Conservation (phyloP, 2,329 filamentous ascomycete genomes). For the Thielaviopsis punctulata region DNA sequence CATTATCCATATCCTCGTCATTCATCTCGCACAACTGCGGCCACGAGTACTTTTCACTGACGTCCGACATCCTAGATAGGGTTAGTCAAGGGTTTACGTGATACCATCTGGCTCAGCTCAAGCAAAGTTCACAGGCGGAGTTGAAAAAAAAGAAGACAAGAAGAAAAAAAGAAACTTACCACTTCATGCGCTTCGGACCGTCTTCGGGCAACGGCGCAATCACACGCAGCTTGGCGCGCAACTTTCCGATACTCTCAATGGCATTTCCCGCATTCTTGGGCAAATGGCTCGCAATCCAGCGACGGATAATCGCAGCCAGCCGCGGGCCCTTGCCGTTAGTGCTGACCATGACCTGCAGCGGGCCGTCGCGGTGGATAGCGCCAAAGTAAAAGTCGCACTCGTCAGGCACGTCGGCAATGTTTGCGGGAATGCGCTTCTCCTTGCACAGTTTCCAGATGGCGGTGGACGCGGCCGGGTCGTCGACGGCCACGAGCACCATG, state of each 20-base stretch:
- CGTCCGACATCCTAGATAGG: slow-evolving; percentile 62
- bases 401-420: slow-evolving; percentile 89
- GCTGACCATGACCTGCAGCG: slow-evolving; percentile 94
- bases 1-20: slow-evolving; percentile 65
- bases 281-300: slow-evolving; percentile 60
- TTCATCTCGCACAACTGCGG: slow-evolving; percentile 71
- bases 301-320: slow-evolving; percentile 69
- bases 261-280: slow-evolving; percentile 70
- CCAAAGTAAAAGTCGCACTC: slow-evolving; percentile 99
- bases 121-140: not conserved
- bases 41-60: slow-evolving; percentile 74
- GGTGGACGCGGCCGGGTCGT: slow-evolving; percentile 81
- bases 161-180: slow-evolving; percentile 32
- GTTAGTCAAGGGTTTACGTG: slow-evolving; percentile 9
- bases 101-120: too few relatives aligned
- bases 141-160: not conserved
- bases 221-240: slow-evolving; percentile 63
- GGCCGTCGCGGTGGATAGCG: slow-evolving; percentile 84
- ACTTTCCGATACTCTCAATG: slow-evolving; percentile 64
- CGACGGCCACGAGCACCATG: slow-evolving; percentile 87
- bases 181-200: slow-evolving; percentile 77
- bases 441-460: slow-evolving; percentile 90
- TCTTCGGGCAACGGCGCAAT: slow-evolving; percentile 56
- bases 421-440: slow-evolving; percentile 64
- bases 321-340: slow-evolving; percentile 94